These are phyloP conservation scores for Chlamydomonas sp. DNA, from an alignment of 139 green algal genomes.

Conservation along the genomic window DNA sequence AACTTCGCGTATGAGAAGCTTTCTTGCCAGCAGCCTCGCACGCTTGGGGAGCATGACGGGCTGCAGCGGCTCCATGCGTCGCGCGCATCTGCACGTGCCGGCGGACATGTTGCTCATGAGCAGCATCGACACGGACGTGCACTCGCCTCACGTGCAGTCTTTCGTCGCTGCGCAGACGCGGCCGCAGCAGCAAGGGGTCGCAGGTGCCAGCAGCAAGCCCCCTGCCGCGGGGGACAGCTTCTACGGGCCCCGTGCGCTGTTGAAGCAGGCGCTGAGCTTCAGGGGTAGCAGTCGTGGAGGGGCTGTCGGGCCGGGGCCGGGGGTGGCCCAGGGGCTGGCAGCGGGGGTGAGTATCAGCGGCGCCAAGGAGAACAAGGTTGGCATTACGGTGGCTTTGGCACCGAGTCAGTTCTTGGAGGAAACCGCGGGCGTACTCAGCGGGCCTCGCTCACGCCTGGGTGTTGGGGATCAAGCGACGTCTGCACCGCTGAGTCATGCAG, in stretches of 20 bases:
- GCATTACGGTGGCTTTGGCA: too few species aligned
- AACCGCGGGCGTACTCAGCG: too few species aligned
- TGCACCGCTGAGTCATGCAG: too few species aligned
- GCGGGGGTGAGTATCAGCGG: background rate
- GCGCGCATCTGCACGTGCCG: too few species aligned
- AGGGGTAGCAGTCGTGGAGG: background rate
- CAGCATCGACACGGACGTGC: background rate
- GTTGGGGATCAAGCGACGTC: too few species aligned
- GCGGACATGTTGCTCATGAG: background rate
- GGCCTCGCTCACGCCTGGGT: too few species aligned
- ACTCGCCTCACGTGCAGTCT: background rate
- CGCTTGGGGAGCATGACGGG: background rate
- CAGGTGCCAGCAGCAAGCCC: background rate
- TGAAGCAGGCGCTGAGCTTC: conserved; percentile 27
- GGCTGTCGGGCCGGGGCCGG: background rate
- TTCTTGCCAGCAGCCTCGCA: background rate
- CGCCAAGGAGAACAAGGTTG: too few species aligned
- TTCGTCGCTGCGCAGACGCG: background rate
- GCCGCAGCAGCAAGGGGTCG: background rate
- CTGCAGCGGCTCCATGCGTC: background rate
- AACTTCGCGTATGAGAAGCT: background rate
- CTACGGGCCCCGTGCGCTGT: conserved; percentile 5
- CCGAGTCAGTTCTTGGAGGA: too few species aligned
- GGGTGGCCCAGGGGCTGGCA: background rate
- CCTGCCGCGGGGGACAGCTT: conserved; percentile 6